Evolutionary conservation across 2,329 filamentous ascomycete species (phyloP), one percentile per base, ranked within the genome.

Genomic region (Fusarium compactum): DNA sequence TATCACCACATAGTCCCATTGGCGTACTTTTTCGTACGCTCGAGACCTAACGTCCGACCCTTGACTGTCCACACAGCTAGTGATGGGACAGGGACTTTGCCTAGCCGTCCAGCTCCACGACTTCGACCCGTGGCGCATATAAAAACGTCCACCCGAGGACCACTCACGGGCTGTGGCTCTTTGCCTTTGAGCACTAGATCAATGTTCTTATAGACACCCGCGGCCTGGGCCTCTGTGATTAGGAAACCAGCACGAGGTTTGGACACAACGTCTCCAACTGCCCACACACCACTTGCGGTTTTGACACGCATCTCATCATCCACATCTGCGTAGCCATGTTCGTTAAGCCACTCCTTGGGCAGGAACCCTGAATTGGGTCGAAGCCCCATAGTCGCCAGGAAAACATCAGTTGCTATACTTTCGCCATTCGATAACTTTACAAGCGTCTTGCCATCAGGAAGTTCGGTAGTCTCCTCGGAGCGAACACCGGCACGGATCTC

Each of bases 171-270:
- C 5, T 78, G 64, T 20, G 85, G 84, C 16, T 74, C 61, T 77
- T 84, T 84, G 64, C 80, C 84, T 58, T 79, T 79, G 24, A 88
- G 76, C 6, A 76, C 80, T 16, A 83, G 80, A n/a, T 83, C 83
- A 54, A 89, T 79, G 72, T 89, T 89, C 79, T 85, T 86, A 48
- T 80, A 84, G 5, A 87, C 85, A 30, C 83, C 84, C 22, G 81
- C 82, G 5, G 86, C 85, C 76, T 88, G 86, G 69, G 86, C 86
- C 61, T 87, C 89, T 0, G 88, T 88, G 59, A 87, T 83, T 78
- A 90, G 85, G 73, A 89, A 90, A 2, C 87, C 87, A 8, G 87
- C 83, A 25, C 82, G 80, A 24, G 86, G 85, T 73, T 82, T 82
- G 69, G 82, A 84, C 25, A 87, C 83, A 44, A 87, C 77, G 58